Evolutionary conservation across 176 grass and related monocot species (phyloP).

Genomic region (Carex cristatella): DNA sequence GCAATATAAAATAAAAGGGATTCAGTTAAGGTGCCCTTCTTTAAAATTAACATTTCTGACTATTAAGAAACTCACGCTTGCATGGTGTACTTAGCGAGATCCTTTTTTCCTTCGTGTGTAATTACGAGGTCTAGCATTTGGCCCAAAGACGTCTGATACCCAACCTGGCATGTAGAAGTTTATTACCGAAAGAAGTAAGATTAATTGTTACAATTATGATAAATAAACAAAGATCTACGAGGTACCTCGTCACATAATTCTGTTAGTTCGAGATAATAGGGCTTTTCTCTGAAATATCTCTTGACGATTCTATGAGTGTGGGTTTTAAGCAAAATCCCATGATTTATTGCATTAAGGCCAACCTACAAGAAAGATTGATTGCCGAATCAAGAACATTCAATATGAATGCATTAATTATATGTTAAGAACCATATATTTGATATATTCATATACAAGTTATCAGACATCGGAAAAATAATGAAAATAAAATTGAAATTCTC

Average conservation of each 20-base stretch:
- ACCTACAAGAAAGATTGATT: constrained; percentile 20
- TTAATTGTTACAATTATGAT: neutral
- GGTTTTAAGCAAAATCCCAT: constrained; percentile 53
- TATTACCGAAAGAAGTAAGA: neutral
- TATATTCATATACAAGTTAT: neutral
- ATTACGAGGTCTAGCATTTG: constrained; percentile 59
- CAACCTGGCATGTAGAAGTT: constrained; percentile 24
- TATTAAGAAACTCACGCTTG: constrained; percentile 32
- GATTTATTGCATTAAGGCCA: constrained; percentile 54
- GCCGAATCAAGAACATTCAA: neutral
- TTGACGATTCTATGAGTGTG: constrained; percentile 53
- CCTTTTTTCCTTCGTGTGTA: constrained; percentile 31
- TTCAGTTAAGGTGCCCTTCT: neutral
- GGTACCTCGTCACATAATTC: constrained; percentile 48
- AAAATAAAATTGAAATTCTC: neutral
- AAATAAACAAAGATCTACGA: neutral
- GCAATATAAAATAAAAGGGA: constrained; percentile 4
- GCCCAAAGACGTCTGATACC: constrained; percentile 44
- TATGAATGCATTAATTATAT: neutral
- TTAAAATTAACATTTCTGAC: neutral
- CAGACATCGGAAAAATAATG: neutral
- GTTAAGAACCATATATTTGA: neutral
- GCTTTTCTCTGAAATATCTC: constrained; percentile 55
- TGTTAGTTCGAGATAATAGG: constrained; percentile 45
- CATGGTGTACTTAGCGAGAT: constrained; percentile 41